Evolutionary conservation across 208 protist species (phyloP), one percentile per base, ranked within the genome.

Genomic region (Acanthamoeba lenticulata): DNA sequence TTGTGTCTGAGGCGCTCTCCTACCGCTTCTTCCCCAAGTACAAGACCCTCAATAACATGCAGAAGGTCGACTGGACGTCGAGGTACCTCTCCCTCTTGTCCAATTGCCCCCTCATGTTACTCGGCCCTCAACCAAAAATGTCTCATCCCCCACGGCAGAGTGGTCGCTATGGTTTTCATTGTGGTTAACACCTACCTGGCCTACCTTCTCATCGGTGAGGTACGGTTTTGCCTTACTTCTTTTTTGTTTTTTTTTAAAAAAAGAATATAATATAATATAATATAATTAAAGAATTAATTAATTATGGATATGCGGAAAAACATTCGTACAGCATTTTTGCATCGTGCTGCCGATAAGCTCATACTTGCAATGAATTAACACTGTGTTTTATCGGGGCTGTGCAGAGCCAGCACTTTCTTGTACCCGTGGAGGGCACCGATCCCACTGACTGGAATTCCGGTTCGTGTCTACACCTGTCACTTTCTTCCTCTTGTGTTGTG

Each of bases 61-160:
- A 88, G 47, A 52, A 60, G 29, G 79, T 88, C 27, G 79, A 88
- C 38, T 88, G 79, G 79, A 88, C 45, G n/a, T 88, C 79, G 1
- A 7, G 79, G 79, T 88, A 62, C 45, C 5, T 0, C 57, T 11
- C 0, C 57, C n/a, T 36, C 0, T n/a, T n/a, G n/a, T n/a, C n/a
- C n/a, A n/a, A n/a, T n/a, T n/a, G n/a, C n/a, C n/a, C n/a, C n/a
- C n/a, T n/a, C n/a, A n/a, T n/a, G n/a, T n/a, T n/a, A n/a, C n/a
- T n/a, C n/a, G n/a, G n/a, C n/a, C n/a, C n/a, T n/a, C n/a, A n/a
- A n/a, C n/a, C n/a, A n/a, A n/a, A n/a, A n/a, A n/a, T n/a, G n/a
- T 83, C 27, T 3, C 17, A 38, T 15, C 9, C 36, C 9, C 21
- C n/a, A 32, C 9, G 9, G 15, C 69, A 79, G 69, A 27, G 32